Base-by-base conservation (phyloP, 2,329 filamentous ascomycete species). In the Paraconiothyrium sp. region DNA sequence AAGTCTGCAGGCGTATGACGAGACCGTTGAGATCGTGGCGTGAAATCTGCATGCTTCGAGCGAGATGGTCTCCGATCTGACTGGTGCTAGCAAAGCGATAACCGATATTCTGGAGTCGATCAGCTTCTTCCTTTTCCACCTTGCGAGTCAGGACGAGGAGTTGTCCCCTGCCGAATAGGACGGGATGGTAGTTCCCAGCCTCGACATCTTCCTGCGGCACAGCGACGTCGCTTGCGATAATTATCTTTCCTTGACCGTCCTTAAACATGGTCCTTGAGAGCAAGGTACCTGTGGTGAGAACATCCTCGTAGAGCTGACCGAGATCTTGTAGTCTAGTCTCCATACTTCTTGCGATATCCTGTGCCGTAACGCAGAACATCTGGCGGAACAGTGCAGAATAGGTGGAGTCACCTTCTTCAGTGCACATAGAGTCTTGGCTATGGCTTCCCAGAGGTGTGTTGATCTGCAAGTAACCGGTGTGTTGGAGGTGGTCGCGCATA, bases 321-420 rank as follows among this genome's bases (percentile, higher is more conserved):
- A 91, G 78, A 4, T 88, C 83, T 7, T 86, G 83, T 1, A 94
- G 79, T 3, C 86, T 84, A 46, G 86, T 85, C 62, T 88, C 87
- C 64, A 94, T 82, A 56, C 87, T 86, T 13, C 86, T 83, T 0
- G 93, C 91, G 8, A 97, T 85, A n/a, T 89, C 86, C 6, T 89
- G 84, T 0, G 93, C 92, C 2, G 92, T 90, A 10, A 92, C 84
- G 72, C 92, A 96, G 76, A 96, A 97, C 10, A 94, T 84, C 73
- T 96, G 92, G 27, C 92, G 89, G 75, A 97, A 93, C 1, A 94
- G 84, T 16, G 89, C 81, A 37, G 92, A 90, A 75, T 94, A 94
- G 62, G 92, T 86, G 11, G 88, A 59, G 83, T 90, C 85, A 32
- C 30, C 56, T 58, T 90, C 85, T 56, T 90, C 86, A 13, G 87